These are phyloP conservation scores for Sambucus nigra DNA, from an alignment of 129 eudicot genomes.

Conservation along the genomic window DNA sequence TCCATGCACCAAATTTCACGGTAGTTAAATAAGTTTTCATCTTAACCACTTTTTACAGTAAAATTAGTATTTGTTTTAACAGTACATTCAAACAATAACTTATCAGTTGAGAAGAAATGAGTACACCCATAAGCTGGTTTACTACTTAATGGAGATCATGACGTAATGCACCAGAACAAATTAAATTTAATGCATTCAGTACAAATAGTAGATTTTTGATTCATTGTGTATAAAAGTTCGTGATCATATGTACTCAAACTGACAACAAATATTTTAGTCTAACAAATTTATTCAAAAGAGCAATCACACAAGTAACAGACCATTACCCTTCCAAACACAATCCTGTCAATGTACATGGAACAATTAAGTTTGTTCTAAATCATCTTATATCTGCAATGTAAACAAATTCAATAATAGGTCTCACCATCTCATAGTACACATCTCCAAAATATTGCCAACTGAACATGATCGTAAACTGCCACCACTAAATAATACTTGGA, in stretches of 20 bases:
- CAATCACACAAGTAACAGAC: neutral
- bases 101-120: too few relatives aligned
- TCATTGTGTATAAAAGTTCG: neutral
- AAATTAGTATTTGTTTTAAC: too few relatives aligned
- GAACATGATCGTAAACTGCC: neutral
- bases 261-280: neutral
- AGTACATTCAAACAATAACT: too few relatives aligned
- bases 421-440: neutral
- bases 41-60: too few relatives aligned
- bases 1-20: too few relatives aligned
- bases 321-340: slow-evolving; percentile 4
- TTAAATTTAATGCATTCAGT: neutral
- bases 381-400: neutral
- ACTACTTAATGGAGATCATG: too few relatives aligned
- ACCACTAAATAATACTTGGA: neutral
- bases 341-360: slow-evolving; percentile 8
- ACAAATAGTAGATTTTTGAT: neutral
- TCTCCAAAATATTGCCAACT: neutral
- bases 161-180: neutral
- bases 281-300: slow-evolving; percentile 7
- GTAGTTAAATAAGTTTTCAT: too few relatives aligned
- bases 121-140: too few relatives aligned
- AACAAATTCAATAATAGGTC: neutral
- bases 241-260: neutral
- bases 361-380: neutral